phyloP scores from a whole-genome alignment of 768 basidiomycete species.

The Tremella mesenterica region DNA sequence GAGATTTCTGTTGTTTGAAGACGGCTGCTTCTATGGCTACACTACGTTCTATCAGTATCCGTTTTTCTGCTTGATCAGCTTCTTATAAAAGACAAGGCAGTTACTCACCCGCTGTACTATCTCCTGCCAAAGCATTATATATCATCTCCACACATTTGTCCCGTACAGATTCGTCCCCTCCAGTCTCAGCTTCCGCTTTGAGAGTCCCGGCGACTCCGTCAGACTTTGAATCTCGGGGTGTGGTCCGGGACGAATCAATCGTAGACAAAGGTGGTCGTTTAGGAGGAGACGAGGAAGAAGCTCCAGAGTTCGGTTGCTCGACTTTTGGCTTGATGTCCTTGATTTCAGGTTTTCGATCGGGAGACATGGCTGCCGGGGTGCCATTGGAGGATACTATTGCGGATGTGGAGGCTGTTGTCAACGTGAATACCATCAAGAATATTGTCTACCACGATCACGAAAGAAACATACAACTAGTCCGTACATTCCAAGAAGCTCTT shows the following conservation, averaged over 20 bases:
- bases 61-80: not conserved
- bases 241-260: slow-evolving; percentile 22
- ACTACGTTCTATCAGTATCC: slow-evolving; percentile 57
- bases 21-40: slow-evolving; percentile 65
- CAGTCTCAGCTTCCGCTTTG: slow-evolving; percentile 36
- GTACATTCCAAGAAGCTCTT: not conserved
- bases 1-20: slow-evolving; percentile 32
- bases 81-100: not conserved
- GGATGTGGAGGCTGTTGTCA: slow-evolving; percentile 9
- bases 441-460: not conserved
- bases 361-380: slow-evolving; percentile 9
- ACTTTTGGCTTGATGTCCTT: slow-evolving; percentile 9
- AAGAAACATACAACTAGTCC: not conserved
- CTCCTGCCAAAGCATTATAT: slow-evolving; percentile 80
- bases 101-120: slow-evolving; percentile 80
- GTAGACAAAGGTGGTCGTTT: slow-evolving; percentile 21
- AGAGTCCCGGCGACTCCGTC: slow-evolving; percentile 54
- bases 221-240: slow-evolving; percentile 55
- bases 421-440: not conserved
- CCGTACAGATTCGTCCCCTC: slow-evolving; percentile 59
- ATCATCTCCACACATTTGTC: slow-evolving; percentile 82
- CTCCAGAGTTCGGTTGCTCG: slow-evolving; percentile 1
- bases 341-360: slow-evolving; percentile 5
- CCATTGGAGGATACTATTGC: slow-evolving; percentile 12
- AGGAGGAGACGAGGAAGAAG: not conserved